A percentile compares a stretch with the other conserved stretches of the same genome.
Evolutionary conservation across 2,329 filamentous ascomycete species (phyloP).

Genomic region (Paraconiothyrium sp.): DNA sequence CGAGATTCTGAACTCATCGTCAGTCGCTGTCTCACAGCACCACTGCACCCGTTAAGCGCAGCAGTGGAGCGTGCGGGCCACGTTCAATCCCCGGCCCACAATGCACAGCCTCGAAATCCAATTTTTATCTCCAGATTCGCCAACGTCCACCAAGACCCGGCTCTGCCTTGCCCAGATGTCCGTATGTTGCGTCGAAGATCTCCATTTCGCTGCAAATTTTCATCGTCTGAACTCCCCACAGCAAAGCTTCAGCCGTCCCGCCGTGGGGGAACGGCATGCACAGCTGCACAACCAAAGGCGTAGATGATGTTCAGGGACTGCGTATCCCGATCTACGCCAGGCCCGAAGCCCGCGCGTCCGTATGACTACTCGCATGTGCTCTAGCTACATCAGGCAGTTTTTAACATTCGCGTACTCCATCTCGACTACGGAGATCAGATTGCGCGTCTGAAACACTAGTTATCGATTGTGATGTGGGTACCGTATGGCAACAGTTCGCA

Average conservation of each 20-base stretch:
- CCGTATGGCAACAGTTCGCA: neutral
- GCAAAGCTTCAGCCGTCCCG: neutral
- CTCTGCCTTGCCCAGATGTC: neutral
- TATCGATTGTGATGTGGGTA: neutral
- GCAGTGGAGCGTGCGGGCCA: neutral
- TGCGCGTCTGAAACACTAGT: constrained; percentile 9
- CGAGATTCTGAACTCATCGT: neutral
- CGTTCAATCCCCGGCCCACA: constrained; percentile 8
- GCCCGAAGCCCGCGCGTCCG: constrained; percentile 14
- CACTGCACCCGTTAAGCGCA: neutral
- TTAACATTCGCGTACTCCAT: constrained; percentile 1
- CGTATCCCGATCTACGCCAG: constrained; percentile 9
- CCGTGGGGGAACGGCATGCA: neutral
- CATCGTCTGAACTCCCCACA: neutral
- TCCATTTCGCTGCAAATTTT: neutral
- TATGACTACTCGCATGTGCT: constrained; percentile 3
- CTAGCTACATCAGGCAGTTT: constrained; percentile 11
- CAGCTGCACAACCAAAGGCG: constrained; percentile 2
- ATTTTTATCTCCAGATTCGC: constrained; percentile 7
- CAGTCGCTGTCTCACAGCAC: constrained; percentile 5
- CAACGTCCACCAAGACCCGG: constrained; percentile 4
- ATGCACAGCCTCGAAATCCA: constrained; percentile 16
- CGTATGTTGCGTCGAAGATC: neutral
- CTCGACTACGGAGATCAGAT: constrained; percentile 4
- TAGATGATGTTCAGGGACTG: constrained; percentile 8